Conservation (phyloP, 768 basidiomycete species). For the Russula abietina region DNA sequence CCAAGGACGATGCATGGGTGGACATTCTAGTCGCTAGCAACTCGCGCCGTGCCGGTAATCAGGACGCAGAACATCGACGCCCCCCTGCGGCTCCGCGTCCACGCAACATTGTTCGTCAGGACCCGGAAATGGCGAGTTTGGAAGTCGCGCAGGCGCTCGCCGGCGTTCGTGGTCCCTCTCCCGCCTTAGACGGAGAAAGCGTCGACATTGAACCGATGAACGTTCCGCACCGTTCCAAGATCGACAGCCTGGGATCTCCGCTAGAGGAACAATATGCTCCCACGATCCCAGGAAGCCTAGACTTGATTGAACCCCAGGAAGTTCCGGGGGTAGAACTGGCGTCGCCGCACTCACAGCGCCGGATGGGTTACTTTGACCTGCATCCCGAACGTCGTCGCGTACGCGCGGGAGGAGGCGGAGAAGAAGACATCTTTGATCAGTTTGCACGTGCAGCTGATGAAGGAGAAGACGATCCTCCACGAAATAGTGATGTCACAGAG, state of each 20-base stretch:
- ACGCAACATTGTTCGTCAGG: constrained; percentile 38
- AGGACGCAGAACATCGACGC: constrained; percentile 42
- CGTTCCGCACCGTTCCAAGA: constrained; percentile 14
- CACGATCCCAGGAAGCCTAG: constrained; percentile 5
- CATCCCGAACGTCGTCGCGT: constrained; percentile 62
- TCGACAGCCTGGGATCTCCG: constrained; percentile 7
- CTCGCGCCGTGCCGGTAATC: constrained; percentile 45
- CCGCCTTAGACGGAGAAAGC: constrained; percentile 38
- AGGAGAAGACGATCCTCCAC: constrained; percentile 26
- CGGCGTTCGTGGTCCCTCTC: constrained; percentile 38
- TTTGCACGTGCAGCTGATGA: constrained; percentile 1
- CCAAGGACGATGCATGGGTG: constrained; percentile 76
- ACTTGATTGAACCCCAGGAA: constrained; percentile 19
- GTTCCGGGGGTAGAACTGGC: constrained; percentile 25
- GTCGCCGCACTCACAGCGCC: constrained; percentile 17
- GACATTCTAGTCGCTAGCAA: constrained; percentile 72
- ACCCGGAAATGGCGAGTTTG: constrained; percentile 67
- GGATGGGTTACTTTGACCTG: constrained; percentile 70
- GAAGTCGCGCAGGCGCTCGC: constrained; percentile 72
- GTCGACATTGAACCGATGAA: constrained; percentile 27
- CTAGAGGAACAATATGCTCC: constrained; percentile 6
- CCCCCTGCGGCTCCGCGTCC: constrained; percentile 27
- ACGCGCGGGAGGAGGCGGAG: background rate
- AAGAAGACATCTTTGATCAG: constrained; percentile 10
- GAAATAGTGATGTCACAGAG: constrained; percentile 13